Conservation (phyloP, 2,329 filamentous ascomycete genomes). For the Botrytis medusae region DNA sequence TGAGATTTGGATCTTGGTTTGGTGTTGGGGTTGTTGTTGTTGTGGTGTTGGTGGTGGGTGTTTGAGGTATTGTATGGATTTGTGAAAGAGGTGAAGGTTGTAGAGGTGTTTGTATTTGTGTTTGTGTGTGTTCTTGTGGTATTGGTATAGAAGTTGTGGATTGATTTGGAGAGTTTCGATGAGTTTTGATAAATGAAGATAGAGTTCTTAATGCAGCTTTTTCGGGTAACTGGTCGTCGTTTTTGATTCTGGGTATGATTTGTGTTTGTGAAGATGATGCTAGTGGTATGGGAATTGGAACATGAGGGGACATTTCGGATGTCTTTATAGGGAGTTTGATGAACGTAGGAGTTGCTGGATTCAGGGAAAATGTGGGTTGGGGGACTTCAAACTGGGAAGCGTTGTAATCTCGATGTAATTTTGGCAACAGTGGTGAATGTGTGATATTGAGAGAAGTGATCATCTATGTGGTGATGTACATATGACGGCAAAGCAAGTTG, state of each 20-base stretch:
- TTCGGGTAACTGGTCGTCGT: not conserved
- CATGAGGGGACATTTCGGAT: not conserved
- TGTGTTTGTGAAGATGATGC: conserved; percentile 1
- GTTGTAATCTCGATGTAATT: not conserved
- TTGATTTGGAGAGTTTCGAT: not conserved
- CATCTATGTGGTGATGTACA: conserved; percentile 5
- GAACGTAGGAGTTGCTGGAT: not conserved
- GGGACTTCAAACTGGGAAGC: conserved; percentile 8
- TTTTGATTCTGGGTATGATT: not conserved
- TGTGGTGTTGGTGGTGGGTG: not conserved
- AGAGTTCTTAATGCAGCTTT: conserved; percentile 10
- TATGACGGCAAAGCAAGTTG: not conserved
- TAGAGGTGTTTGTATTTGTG: not conserved
- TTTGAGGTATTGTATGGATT: not conserved
- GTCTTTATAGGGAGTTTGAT: conserved; percentile 4
- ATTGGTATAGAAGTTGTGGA: not conserved
- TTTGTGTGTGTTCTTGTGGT: not conserved
- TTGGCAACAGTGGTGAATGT: not conserved
- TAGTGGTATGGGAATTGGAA: not conserved
- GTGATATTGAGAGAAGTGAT: not conserved
- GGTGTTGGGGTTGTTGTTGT: not conserved
- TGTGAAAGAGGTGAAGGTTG: not conserved
- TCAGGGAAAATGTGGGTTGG: not conserved
- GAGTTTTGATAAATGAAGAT: conserved; percentile 19
- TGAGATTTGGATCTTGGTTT: not conserved